These are phyloP conservation scores for Hanseniaspora taiwanica DNA, from an alignment of 805 yeast species.

Conservation along the genomic window DNA sequence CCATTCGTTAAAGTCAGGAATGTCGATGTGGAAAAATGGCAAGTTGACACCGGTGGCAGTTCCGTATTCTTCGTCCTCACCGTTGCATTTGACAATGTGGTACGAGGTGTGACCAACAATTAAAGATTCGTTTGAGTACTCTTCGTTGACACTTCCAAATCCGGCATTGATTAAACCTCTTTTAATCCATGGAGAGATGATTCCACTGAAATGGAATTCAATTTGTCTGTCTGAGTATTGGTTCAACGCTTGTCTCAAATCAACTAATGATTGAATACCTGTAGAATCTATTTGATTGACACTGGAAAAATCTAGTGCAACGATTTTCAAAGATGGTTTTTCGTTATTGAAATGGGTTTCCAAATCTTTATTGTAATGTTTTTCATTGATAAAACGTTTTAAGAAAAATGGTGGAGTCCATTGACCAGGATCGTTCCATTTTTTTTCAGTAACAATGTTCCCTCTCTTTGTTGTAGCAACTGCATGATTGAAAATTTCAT, in stretches of 20 bases:
- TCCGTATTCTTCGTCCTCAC: slow-evolving; percentile 9
- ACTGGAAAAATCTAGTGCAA: slow-evolving; percentile 72
- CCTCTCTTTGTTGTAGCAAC: slow-evolving; percentile 51
- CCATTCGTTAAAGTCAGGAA: slow-evolving; percentile 25
- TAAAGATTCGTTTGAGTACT: slow-evolving; percentile 20
- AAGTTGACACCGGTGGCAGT: slow-evolving; percentile 21
- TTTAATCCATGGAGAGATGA: slow-evolving; percentile 76
- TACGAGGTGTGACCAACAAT: slow-evolving; percentile 22
- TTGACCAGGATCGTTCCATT: slow-evolving; percentile 83
- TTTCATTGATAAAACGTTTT: slow-evolving; percentile 2
- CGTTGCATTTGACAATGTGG: slow-evolving; percentile 16
- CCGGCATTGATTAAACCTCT: slow-evolving; percentile 64
- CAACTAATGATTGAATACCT: slow-evolving; percentile 64
- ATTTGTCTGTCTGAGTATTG: slow-evolving; percentile 69
- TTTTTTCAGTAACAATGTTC: slow-evolving; percentile 33
- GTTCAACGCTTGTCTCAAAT: slow-evolving; percentile 58
- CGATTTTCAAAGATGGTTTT: slow-evolving; percentile 55
- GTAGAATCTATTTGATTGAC: slow-evolving; percentile 71
- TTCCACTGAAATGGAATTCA: slow-evolving; percentile 81
- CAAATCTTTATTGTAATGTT: background rate
- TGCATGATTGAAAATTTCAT: slow-evolving; percentile 53
- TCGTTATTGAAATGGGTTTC: slow-evolving; percentile 23
- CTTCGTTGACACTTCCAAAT: slow-evolving; percentile 48
- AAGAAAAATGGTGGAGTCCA: slow-evolving; percentile 27
- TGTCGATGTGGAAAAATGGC: slow-evolving; percentile 25